Conservation (phyloP, 2,329 filamentous ascomycete genomes). For the Cladosporium sphaerospermum region DNA sequence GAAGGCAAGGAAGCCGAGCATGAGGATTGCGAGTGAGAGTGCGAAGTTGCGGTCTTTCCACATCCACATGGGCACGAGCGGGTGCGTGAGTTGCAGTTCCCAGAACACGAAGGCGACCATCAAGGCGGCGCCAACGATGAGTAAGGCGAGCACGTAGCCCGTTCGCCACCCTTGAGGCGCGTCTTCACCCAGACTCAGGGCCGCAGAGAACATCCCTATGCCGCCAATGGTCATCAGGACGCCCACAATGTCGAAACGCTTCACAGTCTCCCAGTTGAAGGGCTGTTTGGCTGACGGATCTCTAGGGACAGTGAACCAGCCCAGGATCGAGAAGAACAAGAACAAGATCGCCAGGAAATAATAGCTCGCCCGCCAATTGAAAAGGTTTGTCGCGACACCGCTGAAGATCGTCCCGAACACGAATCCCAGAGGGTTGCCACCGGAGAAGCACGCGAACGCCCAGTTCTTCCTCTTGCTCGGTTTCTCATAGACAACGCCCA, state of each 20-base stretch:
- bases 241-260: slow-evolving; percentile 56
- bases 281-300: slow-evolving; percentile 44
- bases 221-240: slow-evolving; percentile 57
- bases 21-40: slow-evolving; percentile 51
- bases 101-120: slow-evolving; percentile 55
- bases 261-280: slow-evolving; percentile 43
- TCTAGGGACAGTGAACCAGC: slow-evolving; percentile 56
- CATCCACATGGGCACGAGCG: slow-evolving; percentile 49
- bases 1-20: slow-evolving; percentile 59
- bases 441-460: slow-evolving; percentile 58
- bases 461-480: slow-evolving; percentile 58
- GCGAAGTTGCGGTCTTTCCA: slow-evolving; percentile 60
- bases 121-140: slow-evolving; percentile 53
- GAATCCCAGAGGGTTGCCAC: slow-evolving; percentile 53
- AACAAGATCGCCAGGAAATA: slow-evolving; percentile 60
- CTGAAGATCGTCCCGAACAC: slow-evolving; percentile 55
- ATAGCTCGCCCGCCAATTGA: slow-evolving; percentile 59
- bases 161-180: slow-evolving; percentile 58
- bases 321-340: slow-evolving; percentile 51
- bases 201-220: slow-evolving; percentile 59
- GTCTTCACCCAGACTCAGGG: slow-evolving; percentile 49
- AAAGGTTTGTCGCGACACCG: slow-evolving; percentile 55
- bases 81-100: slow-evolving; percentile 48
- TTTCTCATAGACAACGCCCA: slow-evolving; percentile 58
- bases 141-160: slow-evolving; percentile 55